Conservation (phyloP, 2,329 filamentous ascomycete genomes). For the Penicillium vulpinum region DNA sequence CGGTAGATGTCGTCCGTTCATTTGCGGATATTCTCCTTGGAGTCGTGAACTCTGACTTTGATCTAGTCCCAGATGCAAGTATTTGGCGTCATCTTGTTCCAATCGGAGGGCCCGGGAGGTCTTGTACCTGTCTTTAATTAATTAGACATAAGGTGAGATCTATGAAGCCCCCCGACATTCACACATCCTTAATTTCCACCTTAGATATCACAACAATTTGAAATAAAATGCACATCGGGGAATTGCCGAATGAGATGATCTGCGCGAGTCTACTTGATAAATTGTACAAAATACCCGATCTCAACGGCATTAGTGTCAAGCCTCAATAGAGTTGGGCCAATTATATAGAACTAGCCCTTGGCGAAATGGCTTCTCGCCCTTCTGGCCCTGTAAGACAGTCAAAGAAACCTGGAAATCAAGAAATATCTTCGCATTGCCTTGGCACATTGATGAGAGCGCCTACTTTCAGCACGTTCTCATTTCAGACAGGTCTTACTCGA, state of each 20-base stretch:
- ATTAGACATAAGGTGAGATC: neutral
- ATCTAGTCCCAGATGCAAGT: neutral
- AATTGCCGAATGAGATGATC: neutral
- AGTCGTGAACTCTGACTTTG: neutral
- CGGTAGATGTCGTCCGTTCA: slow-evolving; percentile 5
- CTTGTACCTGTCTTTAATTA: neutral
- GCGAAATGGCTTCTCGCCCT: neutral
- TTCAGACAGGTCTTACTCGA: neutral
- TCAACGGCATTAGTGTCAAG: neutral
- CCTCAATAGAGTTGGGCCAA: neutral
- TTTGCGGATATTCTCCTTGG: slow-evolving; percentile 1
- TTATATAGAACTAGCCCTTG: neutral
- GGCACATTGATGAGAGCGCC: neutral
- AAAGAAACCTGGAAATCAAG: neutral
- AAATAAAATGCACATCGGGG: neutral
- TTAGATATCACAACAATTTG: neutral
- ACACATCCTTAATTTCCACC: neutral
- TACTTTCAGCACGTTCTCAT: neutral
- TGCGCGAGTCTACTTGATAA: neutral
- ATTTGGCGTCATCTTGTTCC: neutral
- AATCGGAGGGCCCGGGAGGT: neutral
- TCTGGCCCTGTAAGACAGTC: neutral
- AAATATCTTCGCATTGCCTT: slow-evolving; percentile 1
- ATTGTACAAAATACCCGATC: slow-evolving; percentile 3
- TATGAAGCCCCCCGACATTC: neutral